A percentile compares a stretch with the other conserved stretches of the same genome.
Evolutionary conservation across 106 monocot genomes (phyloP).

Genomic region (Dioscorea dumetorum): DNA sequence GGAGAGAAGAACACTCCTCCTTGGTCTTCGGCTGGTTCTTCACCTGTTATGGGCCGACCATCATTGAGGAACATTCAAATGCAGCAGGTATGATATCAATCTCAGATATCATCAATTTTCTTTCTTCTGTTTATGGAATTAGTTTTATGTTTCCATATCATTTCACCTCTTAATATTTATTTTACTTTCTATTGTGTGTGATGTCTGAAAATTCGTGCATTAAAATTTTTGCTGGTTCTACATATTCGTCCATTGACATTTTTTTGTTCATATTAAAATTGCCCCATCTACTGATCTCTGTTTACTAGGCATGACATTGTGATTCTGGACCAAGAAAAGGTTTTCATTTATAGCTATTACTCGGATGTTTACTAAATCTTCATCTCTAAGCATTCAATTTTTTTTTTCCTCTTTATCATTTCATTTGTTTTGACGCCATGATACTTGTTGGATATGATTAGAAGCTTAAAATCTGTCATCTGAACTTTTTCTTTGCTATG

Average conservation of each 20-base stretch:
- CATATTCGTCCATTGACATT: no score
- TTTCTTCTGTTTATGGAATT: neutral
- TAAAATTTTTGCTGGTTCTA: neutral
- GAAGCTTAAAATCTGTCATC: neutral
- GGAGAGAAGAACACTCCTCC: constrained; percentile 74
- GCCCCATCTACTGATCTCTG: no score
- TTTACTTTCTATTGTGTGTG: neutral
- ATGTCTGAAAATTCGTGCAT: neutral
- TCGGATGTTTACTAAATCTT: neutral
- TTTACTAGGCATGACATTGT: no score
- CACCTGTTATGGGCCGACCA: constrained; percentile 47
- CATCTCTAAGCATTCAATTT: neutral
- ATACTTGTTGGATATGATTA: neutral
- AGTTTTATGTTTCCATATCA: neutral
- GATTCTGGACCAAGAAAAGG: no score
- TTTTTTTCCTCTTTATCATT: neutral
- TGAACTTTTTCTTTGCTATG: neutral
- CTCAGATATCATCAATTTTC: neutral
- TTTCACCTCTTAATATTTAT: neutral
- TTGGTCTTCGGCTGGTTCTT: constrained; percentile 69
- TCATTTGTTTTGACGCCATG: neutral
- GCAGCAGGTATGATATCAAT: constrained; percentile 62
- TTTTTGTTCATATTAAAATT: no score
- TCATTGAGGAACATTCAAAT: constrained; percentile 94
- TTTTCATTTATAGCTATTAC: neutral